phyloP scores from a whole-genome alignment of 2,329 filamentous ascomycete species.

The Pseudopithomyces chartarum region DNA sequence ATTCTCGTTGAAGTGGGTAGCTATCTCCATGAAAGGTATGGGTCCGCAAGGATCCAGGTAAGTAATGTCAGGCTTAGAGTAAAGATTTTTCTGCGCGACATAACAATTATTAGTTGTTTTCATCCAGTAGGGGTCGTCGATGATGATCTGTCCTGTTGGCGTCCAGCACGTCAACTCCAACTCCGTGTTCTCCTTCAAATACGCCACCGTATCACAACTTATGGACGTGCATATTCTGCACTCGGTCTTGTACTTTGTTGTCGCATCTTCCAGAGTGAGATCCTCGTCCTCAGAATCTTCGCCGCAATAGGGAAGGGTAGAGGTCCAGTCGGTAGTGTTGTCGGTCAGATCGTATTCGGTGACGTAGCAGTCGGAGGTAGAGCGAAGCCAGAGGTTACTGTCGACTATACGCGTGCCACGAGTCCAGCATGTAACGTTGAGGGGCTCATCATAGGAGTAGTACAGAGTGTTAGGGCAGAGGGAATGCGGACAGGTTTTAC shows the following conservation, averaged over 20 bases:
- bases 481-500: conserved; percentile 37
- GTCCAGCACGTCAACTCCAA: conserved; percentile 37
- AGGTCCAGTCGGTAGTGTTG: conserved; percentile 31
- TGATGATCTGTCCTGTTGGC: conserved; percentile 27
- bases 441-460: conserved; percentile 19
- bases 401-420: conserved; percentile 34
- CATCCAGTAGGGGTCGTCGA: conserved; percentile 35
- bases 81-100: conserved; percentile 30
- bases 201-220: conserved; percentile 26
- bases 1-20: conserved; percentile 28
- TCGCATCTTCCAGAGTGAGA: conserved; percentile 30
- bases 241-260: conserved; percentile 33
- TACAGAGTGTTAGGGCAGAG: conserved; percentile 30
- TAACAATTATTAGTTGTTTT: conserved; percentile 42
- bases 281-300: conserved; percentile 26
- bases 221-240: conserved; percentile 30
- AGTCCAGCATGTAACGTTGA: conserved; percentile 38
- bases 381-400: conserved; percentile 33
- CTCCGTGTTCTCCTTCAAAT: conserved; percentile 31
- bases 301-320: conserved; percentile 30
- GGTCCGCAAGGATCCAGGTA: conserved; percentile 36
- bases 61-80: conserved; percentile 27
- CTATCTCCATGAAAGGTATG: conserved; percentile 29
- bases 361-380: conserved; percentile 32
- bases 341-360: conserved; percentile 36